These are phyloP conservation scores for Cajanus cajan DNA, from an alignment of 306 rosid genomes.

Conservation along the genomic window DNA sequence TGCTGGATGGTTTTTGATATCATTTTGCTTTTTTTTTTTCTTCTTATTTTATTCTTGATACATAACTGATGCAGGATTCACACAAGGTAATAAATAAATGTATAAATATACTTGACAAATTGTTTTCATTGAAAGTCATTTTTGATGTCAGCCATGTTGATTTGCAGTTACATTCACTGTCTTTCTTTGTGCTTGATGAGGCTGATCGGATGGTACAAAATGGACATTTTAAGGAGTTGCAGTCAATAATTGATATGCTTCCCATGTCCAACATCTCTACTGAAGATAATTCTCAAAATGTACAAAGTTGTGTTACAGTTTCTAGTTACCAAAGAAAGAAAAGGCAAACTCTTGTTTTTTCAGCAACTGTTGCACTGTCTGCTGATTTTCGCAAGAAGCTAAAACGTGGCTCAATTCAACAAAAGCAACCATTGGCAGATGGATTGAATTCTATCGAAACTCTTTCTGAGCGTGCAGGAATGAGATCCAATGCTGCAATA, in stretches of 20 bases:
- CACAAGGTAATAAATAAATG: background rate
- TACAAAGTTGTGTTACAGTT: slow-evolving; percentile 47
- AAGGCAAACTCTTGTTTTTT: slow-evolving; percentile 93
- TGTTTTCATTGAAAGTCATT: slow-evolving; percentile 7
- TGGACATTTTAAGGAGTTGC: slow-evolving; percentile 92
- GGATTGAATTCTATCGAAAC: slow-evolving; percentile 79
- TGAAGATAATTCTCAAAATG: slow-evolving; percentile 45
- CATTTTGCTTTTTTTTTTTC: background rate
- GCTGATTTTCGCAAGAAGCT: slow-evolving; percentile 91
- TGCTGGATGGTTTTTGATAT: background rate
- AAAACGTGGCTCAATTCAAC: slow-evolving; percentile 61
- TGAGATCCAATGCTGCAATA: slow-evolving; percentile 81
- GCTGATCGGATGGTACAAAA: slow-evolving; percentile 95
- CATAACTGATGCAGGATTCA: slow-evolving; percentile 12
- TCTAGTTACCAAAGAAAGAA: slow-evolving; percentile 80
- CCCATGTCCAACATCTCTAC: slow-evolving; percentile 53
- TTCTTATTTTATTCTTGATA: background rate
- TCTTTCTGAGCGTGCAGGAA: slow-evolving; percentile 89
- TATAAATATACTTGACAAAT: slow-evolving; percentile 5
- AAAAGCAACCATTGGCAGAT: slow-evolving; percentile 56
- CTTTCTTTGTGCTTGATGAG: slow-evolving; percentile 95
- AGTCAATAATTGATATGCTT: slow-evolving; percentile 91
- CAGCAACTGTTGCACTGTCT: slow-evolving; percentile 90
- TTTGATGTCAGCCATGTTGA: slow-evolving; percentile 29
- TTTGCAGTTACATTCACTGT: slow-evolving; percentile 86